Conservation (phyloP, 2,329 filamentous ascomycete species). For the Claviceps sorghi region DNA sequence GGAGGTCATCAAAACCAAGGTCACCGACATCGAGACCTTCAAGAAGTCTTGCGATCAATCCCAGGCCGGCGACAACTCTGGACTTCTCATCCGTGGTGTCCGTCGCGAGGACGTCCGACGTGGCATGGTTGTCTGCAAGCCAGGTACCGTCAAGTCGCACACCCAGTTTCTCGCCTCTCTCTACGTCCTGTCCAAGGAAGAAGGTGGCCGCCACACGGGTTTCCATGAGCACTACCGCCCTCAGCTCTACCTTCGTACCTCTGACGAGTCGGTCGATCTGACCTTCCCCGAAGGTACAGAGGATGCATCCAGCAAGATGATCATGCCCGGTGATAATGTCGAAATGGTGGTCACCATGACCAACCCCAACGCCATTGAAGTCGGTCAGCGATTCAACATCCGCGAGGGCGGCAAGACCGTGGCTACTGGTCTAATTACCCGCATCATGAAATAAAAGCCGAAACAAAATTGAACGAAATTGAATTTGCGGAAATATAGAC, state of each 20-base stretch:
- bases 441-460: slow-evolving; percentile 44
- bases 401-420: slow-evolving; percentile 90
- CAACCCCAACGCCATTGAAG: slow-evolving; percentile 74
- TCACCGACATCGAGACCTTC: slow-evolving; percentile 99
- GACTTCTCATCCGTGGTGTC: slow-evolving; percentile 86
- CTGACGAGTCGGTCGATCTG: slow-evolving; percentile 64
- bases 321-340: slow-evolving; percentile 97
- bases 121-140: slow-evolving; percentile 85
- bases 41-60: slow-evolving; percentile 99
- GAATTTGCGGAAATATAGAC: neutral
- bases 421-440: slow-evolving; percentile 69
- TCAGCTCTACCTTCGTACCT: slow-evolving; percentile 89
- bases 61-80: slow-evolving; percentile 93
- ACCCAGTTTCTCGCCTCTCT: slow-evolving; percentile 87
- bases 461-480: neutral
- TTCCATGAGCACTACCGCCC: slow-evolving; percentile 95
- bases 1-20: slow-evolving; percentile 88
- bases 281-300: slow-evolving; percentile 75
- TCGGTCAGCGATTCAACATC: slow-evolving; percentile 93
- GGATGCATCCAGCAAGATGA: slow-evolving; percentile 59
- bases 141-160: slow-evolving; percentile 73
- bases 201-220: slow-evolving; percentile 91
- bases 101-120: slow-evolving; percentile 88
- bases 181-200: slow-evolving; percentile 95
- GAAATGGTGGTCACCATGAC: slow-evolving; percentile 88